Percentiles rank a stretch among this genome's conserved stretches.
Evolutionary conservation across 371 early-diverging fungal species (phyloP).

Genomic region (Fennellomyces sp.): DNA sequence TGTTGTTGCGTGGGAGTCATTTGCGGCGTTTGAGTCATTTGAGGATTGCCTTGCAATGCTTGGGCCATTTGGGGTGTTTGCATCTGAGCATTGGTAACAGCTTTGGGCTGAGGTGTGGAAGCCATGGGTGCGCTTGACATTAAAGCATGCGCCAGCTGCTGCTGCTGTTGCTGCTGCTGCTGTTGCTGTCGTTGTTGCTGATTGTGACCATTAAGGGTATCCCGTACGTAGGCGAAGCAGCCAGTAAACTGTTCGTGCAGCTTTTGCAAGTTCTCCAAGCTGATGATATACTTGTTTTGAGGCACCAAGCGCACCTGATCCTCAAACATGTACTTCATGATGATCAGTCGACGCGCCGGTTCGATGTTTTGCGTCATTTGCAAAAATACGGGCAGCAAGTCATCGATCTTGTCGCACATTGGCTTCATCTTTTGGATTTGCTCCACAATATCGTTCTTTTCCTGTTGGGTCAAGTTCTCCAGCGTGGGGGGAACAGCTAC

Average conservation of each 20-base stretch:
- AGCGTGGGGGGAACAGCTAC: conserved; percentile 32
- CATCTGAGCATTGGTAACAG: neutral
- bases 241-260: conserved; percentile 53
- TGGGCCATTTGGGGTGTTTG: neutral
- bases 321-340: conserved; percentile 66
- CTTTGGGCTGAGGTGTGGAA: neutral
- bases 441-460: conserved; percentile 50
- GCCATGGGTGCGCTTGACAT: neutral
- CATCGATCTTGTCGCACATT: conserved; percentile 48
- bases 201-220: conserved; percentile 13
- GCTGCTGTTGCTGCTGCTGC: conserved; percentile 14
- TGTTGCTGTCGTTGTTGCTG: conserved; percentile 27
- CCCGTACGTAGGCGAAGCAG: conserved; percentile 51
- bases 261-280: conserved; percentile 45
- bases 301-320: conserved; percentile 53
- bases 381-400: conserved; percentile 44
- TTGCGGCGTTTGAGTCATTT: conserved; percentile 15
- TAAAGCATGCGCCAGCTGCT: conserved; percentile 1
- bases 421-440: conserved; percentile 43
- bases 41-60: neutral
- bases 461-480: conserved; percentile 43
- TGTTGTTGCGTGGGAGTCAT: conserved; percentile 19
- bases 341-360: conserved; percentile 49
- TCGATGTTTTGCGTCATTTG: conserved; percentile 44
- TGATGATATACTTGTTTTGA: conserved; percentile 51